Evolutionary conservation across 495 filamentous ascomycete species (phyloP), one percentile per base, ranked within the genome.

Genomic region (Glutinoglossum americanum): DNA sequence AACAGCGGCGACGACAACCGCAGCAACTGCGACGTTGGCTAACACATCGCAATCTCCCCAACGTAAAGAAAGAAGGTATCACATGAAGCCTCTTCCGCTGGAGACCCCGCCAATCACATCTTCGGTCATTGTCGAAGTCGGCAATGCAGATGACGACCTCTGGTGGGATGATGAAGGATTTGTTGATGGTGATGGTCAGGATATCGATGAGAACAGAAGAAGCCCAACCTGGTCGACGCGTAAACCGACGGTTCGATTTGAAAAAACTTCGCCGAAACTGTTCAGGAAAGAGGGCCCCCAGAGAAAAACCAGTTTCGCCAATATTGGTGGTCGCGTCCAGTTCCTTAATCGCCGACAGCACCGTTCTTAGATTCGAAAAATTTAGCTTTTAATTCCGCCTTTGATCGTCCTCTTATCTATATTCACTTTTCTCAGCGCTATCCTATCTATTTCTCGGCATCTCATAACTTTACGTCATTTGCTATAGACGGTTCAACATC

Each of bases 401-500:
- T n/a, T n/a, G n/a, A 1, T 39, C 37, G 15, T 15, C 47, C 9
- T 49, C n/a, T 3, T 23, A 49, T 49, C n/a, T 49, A 1, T 8
- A 2, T 19, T 23, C n/a, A 27, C 13, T 25, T 49, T 49, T 49
- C 15, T 13, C 2, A 15, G 15, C 37, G 32, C 32, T 33, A 10
- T 39, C 15, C 5, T 11, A 13, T 17, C 15, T 39, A 39, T 39
- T 17, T 39, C 13, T 1, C 15, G 15, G 37, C 37, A 39, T 15
- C 37, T 39, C 37, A 39, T 39, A 15, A 39, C 15, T 39, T 39
- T 17, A 15, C 19, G 23, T 27, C 47, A 49, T n/a, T n/a, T 23
- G n/a, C 47, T 49, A 49, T 49, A 49, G 47, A 49, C 10, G 25
- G 47, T 49, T 49, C 47, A 49, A 49, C 47, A 49, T 49, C 47